Conservation (phyloP, 1,284 basidiomycete species). For the Neonothopanus nambi region DNA sequence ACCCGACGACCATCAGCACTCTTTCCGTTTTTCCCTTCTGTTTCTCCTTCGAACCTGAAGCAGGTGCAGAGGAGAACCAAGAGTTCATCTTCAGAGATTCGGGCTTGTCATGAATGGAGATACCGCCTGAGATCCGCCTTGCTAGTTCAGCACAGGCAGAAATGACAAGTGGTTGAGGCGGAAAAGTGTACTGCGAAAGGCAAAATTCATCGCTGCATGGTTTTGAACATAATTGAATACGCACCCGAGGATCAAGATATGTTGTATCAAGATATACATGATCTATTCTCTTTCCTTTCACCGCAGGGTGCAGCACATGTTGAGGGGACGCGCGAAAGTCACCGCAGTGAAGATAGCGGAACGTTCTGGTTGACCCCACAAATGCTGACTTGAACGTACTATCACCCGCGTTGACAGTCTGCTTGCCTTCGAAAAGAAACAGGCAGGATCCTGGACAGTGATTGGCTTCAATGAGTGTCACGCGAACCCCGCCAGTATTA, state of each 20-base stretch:
- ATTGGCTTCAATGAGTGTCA: conserved; percentile 96
- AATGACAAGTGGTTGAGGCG: conserved; percentile 91
- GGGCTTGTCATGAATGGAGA: conserved; percentile 24
- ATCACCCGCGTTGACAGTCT: conserved; percentile 87
- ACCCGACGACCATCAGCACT: conserved; percentile 86
- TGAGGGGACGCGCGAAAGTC: conserved; percentile 89
- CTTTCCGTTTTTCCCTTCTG: conserved; percentile 32
- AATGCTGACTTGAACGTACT: conserved; percentile 69
- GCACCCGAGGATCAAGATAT: conserved; percentile 86
- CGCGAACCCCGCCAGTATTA: conserved; percentile 81
- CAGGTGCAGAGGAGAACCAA: conserved; percentile 28
- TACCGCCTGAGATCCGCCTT: conserved; percentile 51
- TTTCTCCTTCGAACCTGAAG: conserved; percentile 25
- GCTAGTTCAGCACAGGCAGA: conserved; percentile 89
- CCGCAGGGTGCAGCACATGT: conserved; percentile 80
- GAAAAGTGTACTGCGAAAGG: conserved; percentile 79
- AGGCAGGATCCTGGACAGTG: conserved; percentile 95
- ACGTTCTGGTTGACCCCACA: conserved; percentile 69
- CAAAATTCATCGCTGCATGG: not conserved
- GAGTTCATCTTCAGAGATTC: conserved; percentile 41
- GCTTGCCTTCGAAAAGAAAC: conserved; percentile 91
- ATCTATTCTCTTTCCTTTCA: conserved; percentile 81
- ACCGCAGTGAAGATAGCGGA: conserved; percentile 94
- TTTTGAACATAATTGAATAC: conserved; percentile 14
- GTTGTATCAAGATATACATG: conserved; percentile 96